Conservation (phyloP, 768 basidiomycete species). For the Mycena galopus region DNA sequence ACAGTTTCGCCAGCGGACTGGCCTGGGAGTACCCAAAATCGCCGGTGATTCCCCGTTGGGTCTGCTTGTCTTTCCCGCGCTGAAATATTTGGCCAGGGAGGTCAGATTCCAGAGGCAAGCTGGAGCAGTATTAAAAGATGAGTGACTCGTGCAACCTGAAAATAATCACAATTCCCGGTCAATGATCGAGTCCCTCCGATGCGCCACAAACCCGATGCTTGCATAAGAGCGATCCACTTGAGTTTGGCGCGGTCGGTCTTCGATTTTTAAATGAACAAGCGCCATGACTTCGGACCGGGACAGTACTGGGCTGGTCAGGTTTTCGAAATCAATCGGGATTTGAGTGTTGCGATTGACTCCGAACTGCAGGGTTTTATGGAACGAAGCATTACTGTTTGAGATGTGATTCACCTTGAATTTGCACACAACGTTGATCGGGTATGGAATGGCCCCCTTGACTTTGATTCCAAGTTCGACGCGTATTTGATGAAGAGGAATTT, state of each 20-base stretch:
- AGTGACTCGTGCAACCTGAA: background rate
- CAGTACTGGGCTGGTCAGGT: background rate
- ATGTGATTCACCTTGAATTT: constrained; percentile 1
- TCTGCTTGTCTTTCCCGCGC: background rate
- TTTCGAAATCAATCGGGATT: background rate
- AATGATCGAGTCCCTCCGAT: constrained; percentile 11
- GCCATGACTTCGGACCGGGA: constrained; percentile 17
- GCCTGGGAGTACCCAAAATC: background rate
- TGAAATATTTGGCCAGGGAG: background rate
- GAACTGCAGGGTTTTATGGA: background rate
- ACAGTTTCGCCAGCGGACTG: background rate
- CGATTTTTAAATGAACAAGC: constrained; percentile 11
- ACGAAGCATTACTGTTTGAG: background rate
- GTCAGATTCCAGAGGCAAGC: background rate
- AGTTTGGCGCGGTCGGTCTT: constrained; percentile 6
- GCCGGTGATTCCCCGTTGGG: background rate
- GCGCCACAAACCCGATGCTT: constrained; percentile 17
- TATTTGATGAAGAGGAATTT: background rate
- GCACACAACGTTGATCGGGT: background rate
- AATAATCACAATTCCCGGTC: constrained; percentile 2
- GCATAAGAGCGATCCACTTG: constrained; percentile 19
- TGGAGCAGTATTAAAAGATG: background rate
- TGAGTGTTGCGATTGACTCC: background rate
- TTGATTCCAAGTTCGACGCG: constrained; percentile 2
- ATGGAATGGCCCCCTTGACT: background rate